Conservation (phyloP, 768 basidiomycete species). For the Panaeolus papilionaceus region DNA sequence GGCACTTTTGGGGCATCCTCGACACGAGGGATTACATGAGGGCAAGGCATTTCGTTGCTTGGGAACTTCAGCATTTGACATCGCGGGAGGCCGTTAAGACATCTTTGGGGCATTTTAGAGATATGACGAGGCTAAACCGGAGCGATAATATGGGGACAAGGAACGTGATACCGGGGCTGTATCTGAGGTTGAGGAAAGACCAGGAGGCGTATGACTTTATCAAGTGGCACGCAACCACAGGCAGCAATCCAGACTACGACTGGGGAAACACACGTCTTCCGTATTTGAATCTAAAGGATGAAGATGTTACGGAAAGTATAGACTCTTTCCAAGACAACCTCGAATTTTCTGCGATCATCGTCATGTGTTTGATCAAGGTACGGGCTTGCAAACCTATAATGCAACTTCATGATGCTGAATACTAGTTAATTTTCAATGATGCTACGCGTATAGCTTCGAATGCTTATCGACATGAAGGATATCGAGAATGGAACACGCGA, state of each 20-base stretch:
- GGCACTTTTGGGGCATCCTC: slow-evolving; percentile 22
- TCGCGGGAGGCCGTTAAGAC: slow-evolving; percentile 15
- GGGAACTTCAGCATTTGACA: slow-evolving; percentile 7
- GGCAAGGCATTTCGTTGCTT: slow-evolving; percentile 16
- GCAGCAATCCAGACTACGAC: slow-evolving; percentile 8
- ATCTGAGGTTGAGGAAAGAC: slow-evolving; percentile 19
- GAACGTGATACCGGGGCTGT: slow-evolving; percentile 20
- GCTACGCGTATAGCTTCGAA: no score
- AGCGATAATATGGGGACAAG: slow-evolving; percentile 21
- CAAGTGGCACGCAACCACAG: slow-evolving; percentile 21
- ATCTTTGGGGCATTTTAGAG: slow-evolving; percentile 16
- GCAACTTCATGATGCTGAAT: no score
- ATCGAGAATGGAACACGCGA: no score
- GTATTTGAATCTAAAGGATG: no score
- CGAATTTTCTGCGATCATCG: no score
- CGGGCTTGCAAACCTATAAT: no score
- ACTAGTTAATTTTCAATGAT: no score
- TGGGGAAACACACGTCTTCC: no score
- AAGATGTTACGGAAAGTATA: no score
- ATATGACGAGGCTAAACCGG: slow-evolving; percentile 23
- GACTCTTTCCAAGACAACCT: no score
- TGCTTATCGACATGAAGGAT: no score
- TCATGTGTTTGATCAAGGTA: no score
- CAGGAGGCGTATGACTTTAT: slow-evolving; percentile 22
- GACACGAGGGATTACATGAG: slow-evolving; percentile 21